Evolutionary conservation across 257 asterid species (phyloP).

Genomic region (Misopates orontium): DNA sequence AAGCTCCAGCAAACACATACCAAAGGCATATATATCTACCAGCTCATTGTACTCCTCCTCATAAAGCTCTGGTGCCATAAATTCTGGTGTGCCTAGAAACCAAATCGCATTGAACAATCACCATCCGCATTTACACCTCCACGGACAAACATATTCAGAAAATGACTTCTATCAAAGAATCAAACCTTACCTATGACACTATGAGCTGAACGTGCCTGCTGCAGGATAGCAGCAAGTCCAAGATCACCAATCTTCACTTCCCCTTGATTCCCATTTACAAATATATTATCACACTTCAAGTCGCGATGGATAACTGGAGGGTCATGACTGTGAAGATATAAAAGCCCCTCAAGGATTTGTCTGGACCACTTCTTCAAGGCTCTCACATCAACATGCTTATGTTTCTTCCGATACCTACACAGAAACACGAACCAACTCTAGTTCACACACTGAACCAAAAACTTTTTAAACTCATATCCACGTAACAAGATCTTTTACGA

Average conservation of each 20-base stretch:
- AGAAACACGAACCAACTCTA: conserved; percentile 7
- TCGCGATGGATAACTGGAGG: conserved; percentile 97
- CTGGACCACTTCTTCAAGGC: conserved; percentile 96
- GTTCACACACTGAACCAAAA: conserved; percentile 6
- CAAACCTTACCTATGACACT: conserved; percentile 80
- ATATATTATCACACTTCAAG: conserved; percentile 83
- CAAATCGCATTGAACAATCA: conserved; percentile 18
- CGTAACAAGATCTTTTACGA: neutral
- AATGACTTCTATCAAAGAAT: conserved; percentile 2
- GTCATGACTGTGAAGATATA: conserved; percentile 86
- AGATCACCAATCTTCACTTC: conserved; percentile 93
- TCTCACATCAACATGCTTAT: conserved; percentile 84
- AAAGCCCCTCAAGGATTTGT: conserved; percentile 90
- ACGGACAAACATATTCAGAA: neutral
- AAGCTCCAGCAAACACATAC: conserved; percentile 94
- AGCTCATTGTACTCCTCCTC: conserved; percentile 97
- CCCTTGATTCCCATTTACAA: conserved; percentile 97
- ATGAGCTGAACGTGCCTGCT: conserved; percentile 88
- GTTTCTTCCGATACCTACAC: conserved; percentile 84
- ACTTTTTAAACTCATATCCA: neutral
- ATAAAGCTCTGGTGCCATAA: conserved; percentile 95
- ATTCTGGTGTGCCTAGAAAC: conserved; percentile 87
- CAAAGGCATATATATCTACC: conserved; percentile 92
- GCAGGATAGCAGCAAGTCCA: conserved; percentile 90
- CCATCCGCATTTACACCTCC: conserved; percentile 3